Evolutionary conservation across 2,329 filamentous ascomycete species (phyloP), one percentile per base, ranked within the genome.

Genomic region (Rhinocladiella mackenziei): DNA sequence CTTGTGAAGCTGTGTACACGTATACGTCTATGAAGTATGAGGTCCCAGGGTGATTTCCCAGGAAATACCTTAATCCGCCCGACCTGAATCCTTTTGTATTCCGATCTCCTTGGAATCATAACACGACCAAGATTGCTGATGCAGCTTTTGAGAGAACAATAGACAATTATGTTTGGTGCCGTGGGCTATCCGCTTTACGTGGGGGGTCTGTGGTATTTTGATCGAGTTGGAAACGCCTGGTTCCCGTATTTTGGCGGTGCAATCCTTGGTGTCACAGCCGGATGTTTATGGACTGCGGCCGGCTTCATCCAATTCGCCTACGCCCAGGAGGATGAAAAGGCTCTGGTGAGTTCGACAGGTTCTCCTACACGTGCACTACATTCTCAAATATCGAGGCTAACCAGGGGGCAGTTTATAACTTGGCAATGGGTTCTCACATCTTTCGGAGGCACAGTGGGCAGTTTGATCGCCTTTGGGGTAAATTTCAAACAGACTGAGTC

Each of bases 131-230:
- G 23, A 26, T 11, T 11, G 23, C 23, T 26, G 23, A 6, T 11
- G 11, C 11, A 7, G 6, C 23, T 26, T 26, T 26, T 11, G 6
- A 6, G 23, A 6, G 6, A 11, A 30, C 5, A 14, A 32, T 6
- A 32, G 30, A 43, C 45, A 30, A 48, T 54, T 20, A 25, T 48
- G 10, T 43, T 56, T 23, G 53, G 51, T 3, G 46, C 46, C 2
- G 17, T 54, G 8, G 51, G 54, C 9, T 56, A 57, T 23, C 53
- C 55, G 8, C 31, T 57, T 2, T 57, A 57, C 35, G 48, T 53
- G 3, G 54, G 51, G 6, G 45, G 42, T 2, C 45, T 57, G 4
- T 57, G 55, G 55, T 56, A 57, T 25, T 56, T 46, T 35, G 54
- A 57, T 25, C 34, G 45, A 30, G 23, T 29, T 8, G 54, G 53